These are phyloP conservation scores for Xerocomus nothofagi DNA, from an alignment of 1,284 basidiomycete genomes.

Conservation along the genomic window DNA sequence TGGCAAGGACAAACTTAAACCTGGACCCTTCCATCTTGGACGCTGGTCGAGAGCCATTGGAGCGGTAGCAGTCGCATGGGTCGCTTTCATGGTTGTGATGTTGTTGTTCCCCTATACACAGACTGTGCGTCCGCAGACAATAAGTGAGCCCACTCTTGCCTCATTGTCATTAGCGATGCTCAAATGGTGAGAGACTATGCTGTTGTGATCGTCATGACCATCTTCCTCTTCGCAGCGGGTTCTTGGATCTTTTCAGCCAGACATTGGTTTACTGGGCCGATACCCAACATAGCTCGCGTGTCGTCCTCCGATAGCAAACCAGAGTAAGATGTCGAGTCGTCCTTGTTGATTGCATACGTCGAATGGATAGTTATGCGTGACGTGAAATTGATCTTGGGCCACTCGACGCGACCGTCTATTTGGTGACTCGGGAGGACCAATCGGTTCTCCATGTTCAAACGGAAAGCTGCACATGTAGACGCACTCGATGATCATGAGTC, in stretches of 20 bases:
- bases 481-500: too few relatives aligned
- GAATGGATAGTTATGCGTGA: background rate
- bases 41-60: constrained; percentile 57
- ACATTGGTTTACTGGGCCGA: constrained; percentile 64
- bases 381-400: background rate
- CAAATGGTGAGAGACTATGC: constrained; percentile 50
- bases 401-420: background rate
- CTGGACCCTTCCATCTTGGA: constrained; percentile 59
- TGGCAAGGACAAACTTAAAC: constrained; percentile 51
- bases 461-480: background rate
- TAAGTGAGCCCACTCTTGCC: constrained; percentile 42
- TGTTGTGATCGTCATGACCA: constrained; percentile 56
- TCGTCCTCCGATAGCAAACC: constrained; percentile 8
- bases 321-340: constrained; percentile 1
- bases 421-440: background rate
- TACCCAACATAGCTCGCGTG: constrained; percentile 28
- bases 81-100: constrained; percentile 57
- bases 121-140: constrained; percentile 42
- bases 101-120: constrained; percentile 55
- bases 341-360: background rate
- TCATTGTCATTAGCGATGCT: background rate
- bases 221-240: constrained; percentile 56
- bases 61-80: constrained; percentile 55
- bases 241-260: constrained; percentile 63
- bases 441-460: background rate